phyloP scores from a whole-genome alignment of 495 filamentous ascomycete genomes.

The Lasiosphaeris hirsuta region DNA sequence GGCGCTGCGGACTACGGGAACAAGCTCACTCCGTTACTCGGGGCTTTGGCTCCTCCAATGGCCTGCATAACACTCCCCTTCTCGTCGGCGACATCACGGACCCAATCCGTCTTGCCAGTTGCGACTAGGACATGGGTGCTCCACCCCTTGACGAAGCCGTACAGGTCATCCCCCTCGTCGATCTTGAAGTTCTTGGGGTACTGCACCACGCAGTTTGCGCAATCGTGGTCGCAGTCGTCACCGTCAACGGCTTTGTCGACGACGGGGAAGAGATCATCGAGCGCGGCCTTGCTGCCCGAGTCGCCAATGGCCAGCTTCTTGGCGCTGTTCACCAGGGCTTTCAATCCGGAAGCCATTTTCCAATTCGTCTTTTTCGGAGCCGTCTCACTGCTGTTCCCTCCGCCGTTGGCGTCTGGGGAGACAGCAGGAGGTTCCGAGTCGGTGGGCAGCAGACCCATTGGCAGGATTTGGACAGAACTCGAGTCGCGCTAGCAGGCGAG shows the following conservation, averaged over 20 bases:
- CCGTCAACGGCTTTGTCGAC: constrained; percentile 73
- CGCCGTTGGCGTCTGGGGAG: neutral
- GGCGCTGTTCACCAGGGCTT: constrained; percentile 42
- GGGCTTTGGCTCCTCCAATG: constrained; percentile 58
- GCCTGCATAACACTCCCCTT: constrained; percentile 94
- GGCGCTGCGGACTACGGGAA: too few species aligned
- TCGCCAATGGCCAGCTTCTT: constrained; percentile 56
- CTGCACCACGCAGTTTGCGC: constrained; percentile 71
- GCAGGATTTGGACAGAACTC: too few species aligned
- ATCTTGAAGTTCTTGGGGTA: constrained; percentile 71
- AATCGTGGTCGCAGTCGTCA: constrained; percentile 87
- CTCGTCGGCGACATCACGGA: constrained; percentile 84
- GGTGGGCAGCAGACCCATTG: too few species aligned
- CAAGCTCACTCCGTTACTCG: constrained; percentile 69
- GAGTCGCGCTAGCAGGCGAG: too few species aligned
- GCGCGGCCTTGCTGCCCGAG: constrained; percentile 63
- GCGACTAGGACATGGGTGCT: constrained; percentile 86
- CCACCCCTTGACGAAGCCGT: constrained; percentile 86
- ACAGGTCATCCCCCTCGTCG: constrained; percentile 74
- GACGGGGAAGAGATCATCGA: constrained; percentile 58
- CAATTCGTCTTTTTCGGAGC: constrained; percentile 3
- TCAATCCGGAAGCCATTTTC: constrained; percentile 24
- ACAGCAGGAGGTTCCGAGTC: too few species aligned
- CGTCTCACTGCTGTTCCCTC: neutral
- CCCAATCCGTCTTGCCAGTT: constrained; percentile 94